Conservation (phyloP, 768 basidiomycete species). For the Naganishia friedmannii region DNA sequence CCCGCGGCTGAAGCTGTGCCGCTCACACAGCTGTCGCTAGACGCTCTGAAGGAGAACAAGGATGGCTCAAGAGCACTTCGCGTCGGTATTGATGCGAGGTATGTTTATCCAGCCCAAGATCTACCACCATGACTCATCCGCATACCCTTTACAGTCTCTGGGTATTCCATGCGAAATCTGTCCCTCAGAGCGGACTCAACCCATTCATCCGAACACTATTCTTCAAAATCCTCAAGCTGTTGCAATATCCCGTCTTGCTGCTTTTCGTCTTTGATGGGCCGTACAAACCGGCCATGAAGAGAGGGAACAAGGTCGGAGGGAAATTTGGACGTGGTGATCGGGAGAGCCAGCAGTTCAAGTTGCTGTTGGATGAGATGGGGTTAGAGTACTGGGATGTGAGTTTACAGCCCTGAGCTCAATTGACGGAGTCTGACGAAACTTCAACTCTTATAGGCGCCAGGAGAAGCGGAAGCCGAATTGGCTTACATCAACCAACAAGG, state of each 20-base stretch:
- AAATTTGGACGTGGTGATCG: slow-evolving; percentile 46
- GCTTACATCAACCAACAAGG: slow-evolving; percentile 79
- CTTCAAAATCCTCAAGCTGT: slow-evolving; percentile 77
- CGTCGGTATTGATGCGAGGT: slow-evolving; percentile 74
- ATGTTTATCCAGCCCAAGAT: neutral
- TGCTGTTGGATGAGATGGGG: slow-evolving; percentile 56
- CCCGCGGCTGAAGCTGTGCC: slow-evolving; percentile 72
- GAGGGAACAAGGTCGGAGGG: slow-evolving; percentile 55
- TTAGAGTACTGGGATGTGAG: slow-evolving; percentile 57
- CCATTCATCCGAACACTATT: slow-evolving; percentile 79
- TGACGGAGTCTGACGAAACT: neutral
- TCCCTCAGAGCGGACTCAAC: slow-evolving; percentile 64
- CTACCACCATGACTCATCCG: too few relatives aligned
- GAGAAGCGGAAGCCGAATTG: slow-evolving; percentile 91
- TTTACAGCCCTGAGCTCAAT: neutral
- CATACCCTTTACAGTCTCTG: slow-evolving; percentile 40
- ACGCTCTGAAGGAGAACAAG: slow-evolving; percentile 68
- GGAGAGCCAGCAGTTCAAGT: slow-evolving; percentile 45
- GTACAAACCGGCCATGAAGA: slow-evolving; percentile 72
- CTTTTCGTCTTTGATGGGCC: slow-evolving; percentile 89
- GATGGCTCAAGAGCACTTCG: slow-evolving; percentile 59
- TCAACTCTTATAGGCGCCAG: slow-evolving; percentile 60
- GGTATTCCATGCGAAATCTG: slow-evolving; percentile 58
- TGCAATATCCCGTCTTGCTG: slow-evolving; percentile 70
- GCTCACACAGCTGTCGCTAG: slow-evolving; percentile 70